Evolutionary conservation across 305 asterid genomes (phyloP), one percentile per base, ranked within the genome.

Genomic region (Fraxinus angustifolia): DNA sequence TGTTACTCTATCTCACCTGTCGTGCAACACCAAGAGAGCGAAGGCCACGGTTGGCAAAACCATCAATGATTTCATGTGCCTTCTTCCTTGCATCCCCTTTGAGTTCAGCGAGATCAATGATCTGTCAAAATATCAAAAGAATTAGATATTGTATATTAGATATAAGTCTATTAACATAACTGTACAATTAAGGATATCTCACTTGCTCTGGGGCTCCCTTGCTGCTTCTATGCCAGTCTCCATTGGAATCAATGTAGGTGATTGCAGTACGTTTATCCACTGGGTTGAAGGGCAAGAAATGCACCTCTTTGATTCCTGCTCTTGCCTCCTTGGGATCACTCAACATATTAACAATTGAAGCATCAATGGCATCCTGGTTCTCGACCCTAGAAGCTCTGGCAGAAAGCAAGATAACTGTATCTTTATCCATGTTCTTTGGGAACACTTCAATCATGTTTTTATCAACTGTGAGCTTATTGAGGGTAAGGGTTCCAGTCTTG

Each of bases 321-420:
- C 91, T 87, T 73, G 92, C 92, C 95, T 94, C 98, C 75, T 85
- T 92, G 40, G 97, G 93, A 79, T 94, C 97, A 77, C 89, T 50
- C 77, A 92, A 88, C 97, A 94, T 94, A 75, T 83, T 83, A 26
- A 94, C 98, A 78, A 94, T 94, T 7, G 93, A 94, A 77, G 97
- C 91, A 91, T 94, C 98, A 31, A 94, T 94, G 3, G 98, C 98
- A 70, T 92, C 98, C 67, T 94, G 98, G 82, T 94, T 94, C 84
- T 94, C 98, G 0, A 83, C 81, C 85, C 98, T 87, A 2, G 98
- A 91, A 62, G 97, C 97, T 79, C 93, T 83, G 56, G 97, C 97
- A 3, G 95, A 91, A 36, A 78, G 80, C 85, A 93, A 77, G 72
- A 90, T 65, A 73, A 91, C 90, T 1, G 85, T 30, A 19, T 91